These are phyloP conservation scores for Candida vartiovaarae DNA, from an alignment of 805 yeast genomes.

Conservation along the genomic window DNA sequence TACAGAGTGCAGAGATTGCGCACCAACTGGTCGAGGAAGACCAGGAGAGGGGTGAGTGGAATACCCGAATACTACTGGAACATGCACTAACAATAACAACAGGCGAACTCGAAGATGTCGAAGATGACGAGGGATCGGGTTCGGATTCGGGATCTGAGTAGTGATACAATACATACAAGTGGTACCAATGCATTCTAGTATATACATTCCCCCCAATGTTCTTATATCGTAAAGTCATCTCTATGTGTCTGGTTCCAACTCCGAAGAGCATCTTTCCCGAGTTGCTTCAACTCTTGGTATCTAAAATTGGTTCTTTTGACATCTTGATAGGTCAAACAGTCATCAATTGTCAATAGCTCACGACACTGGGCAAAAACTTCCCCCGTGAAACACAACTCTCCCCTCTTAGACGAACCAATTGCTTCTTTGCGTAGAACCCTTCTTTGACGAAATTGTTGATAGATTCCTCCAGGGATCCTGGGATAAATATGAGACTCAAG, in stretches of 20 bases:
- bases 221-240: constrained; percentile 34
- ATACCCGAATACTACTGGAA: constrained; percentile 3
- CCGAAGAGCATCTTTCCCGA: constrained; percentile 28
- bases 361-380: constrained; percentile 17
- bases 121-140: constrained; percentile 23
- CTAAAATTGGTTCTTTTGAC: constrained; percentile 23
- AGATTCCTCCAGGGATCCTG: constrained; percentile 20
- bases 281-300: constrained; percentile 27
- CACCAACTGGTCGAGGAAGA: constrained; percentile 31
- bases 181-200: background rate
- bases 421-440: constrained; percentile 44
- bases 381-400: constrained; percentile 31
- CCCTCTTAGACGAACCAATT: constrained; percentile 37
- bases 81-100: constrained; percentile 10
- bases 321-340: constrained; percentile 23
- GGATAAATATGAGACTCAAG: constrained; percentile 25
- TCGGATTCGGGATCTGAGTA: constrained; percentile 13
- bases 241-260: constrained; percentile 39
- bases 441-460: constrained; percentile 54
- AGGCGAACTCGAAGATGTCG: constrained; percentile 23
- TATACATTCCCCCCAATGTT: too few species aligned
- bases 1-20: constrained; percentile 84
- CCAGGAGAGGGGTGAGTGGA: constrained; percentile 26
- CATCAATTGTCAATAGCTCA: constrained; percentile 9
- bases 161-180: constrained; percentile 1